Evolutionary conservation across 352 stramenopile species (phyloP), one percentile per base, ranked within the genome.

Genomic region (Phytopythium vexans): DNA sequence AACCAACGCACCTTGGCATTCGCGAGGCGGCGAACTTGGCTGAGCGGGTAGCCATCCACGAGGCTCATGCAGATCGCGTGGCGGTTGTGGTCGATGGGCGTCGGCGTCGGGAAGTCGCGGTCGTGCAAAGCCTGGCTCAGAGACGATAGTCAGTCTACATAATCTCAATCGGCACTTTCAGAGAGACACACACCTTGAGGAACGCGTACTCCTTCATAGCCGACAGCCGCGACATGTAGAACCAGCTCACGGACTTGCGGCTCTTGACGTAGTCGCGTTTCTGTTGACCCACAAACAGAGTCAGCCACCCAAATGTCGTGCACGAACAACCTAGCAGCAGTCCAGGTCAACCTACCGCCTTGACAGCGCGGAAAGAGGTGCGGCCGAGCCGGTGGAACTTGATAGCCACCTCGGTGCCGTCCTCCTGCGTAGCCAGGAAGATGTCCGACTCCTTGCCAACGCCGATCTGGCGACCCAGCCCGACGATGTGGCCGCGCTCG

Each of bases 371-470:
- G 77, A 99, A 99, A 21, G 90, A 98, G 33, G 97, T 99, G 56
- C 97, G 82, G 43, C 98, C 98, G 10, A 99, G 85, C n/a, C 98
- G 94, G 77, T 99, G 98, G 66, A 99, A 97, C 74, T 99, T 99
- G 49, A 99, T 95, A 5, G 98, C 96, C 21, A 99, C 72, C 63
- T 99, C 92, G 11, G 97, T 97, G 54, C 96, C 97, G 60, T 98
- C 90, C 14, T 92, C 81, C 54, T 94, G 83, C 6, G 79, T 90
- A 21, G 94, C 96, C 41, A 99, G 62, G 69, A 98, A 99, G 53
- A 99, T 98, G 75, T 99, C 98, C 14, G 88, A 98, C 68, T 99
- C 98, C 64, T 99, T 99, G 39, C 98, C 98, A 33, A 98, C 97
- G 31, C 97, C 97, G 57, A 99, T 99, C 61, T 98, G 87, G 33